Evolutionary conservation across 371 early-diverging fungal species (phyloP).

Genomic region (Syncephalis plumigaleata): DNA sequence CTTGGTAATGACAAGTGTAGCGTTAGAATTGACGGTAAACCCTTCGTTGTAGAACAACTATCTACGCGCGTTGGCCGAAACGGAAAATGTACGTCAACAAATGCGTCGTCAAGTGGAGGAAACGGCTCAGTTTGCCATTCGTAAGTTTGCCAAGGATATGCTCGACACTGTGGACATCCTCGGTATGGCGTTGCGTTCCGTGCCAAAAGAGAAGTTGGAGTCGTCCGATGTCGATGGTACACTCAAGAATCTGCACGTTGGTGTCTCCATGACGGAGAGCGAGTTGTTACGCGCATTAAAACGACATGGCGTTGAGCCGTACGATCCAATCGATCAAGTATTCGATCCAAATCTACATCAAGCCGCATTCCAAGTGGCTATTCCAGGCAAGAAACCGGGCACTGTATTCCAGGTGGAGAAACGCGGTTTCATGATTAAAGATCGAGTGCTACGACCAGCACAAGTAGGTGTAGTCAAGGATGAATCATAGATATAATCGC

Average conservation of each 20-base stretch:
- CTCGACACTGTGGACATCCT: slow-evolving; percentile 87
- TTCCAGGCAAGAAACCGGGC: slow-evolving; percentile 76
- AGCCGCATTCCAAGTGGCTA: slow-evolving; percentile 86
- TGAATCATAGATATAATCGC: background rate
- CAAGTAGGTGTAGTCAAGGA: slow-evolving; percentile 84
- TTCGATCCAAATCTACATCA: slow-evolving; percentile 92
- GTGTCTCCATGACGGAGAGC: slow-evolving; percentile 77
- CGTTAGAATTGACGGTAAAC: no score
- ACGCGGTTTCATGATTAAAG: slow-evolving; percentile 79
- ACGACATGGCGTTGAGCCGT: slow-evolving; percentile 77
- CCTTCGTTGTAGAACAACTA: slow-evolving; percentile 50
- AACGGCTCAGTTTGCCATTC: slow-evolving; percentile 72
- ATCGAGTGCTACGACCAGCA: slow-evolving; percentile 84
- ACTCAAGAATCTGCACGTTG: slow-evolving; percentile 62
- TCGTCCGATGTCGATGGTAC: slow-evolving; percentile 17
- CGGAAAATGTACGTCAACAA: slow-evolving; percentile 85
- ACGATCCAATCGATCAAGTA: slow-evolving; percentile 58
- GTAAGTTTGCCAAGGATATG: slow-evolving; percentile 93
- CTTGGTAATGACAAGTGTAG: no score
- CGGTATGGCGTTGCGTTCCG: slow-evolving; percentile 66
- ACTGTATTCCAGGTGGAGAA: slow-evolving; percentile 78
- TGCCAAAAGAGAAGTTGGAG: slow-evolving; percentile 38
- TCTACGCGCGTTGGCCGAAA: slow-evolving; percentile 85
- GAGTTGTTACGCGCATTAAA: slow-evolving; percentile 76
- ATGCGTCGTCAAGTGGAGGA: slow-evolving; percentile 71